A percentile compares a stretch with the other conserved stretches of the same genome.
Conservation (phyloP, 1,284 basidiomycete genomes). For the Irpex sp. region DNA sequence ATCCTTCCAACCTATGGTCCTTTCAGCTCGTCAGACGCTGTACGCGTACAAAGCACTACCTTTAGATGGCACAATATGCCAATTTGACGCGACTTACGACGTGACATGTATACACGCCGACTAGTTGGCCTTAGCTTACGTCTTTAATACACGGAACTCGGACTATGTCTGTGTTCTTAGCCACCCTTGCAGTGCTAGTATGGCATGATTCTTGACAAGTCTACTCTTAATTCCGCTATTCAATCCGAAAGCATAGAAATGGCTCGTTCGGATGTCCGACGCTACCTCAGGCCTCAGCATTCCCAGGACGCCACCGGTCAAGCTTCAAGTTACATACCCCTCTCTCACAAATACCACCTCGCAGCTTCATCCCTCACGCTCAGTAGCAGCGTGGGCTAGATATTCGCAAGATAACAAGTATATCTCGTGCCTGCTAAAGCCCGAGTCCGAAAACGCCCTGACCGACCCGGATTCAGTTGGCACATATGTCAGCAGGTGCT, state of each 20-base stretch:
- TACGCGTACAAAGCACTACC: background rate
- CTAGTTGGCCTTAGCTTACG: constrained; percentile 14
- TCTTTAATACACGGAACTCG: constrained; percentile 22
- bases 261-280: background rate
- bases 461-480: background rate
- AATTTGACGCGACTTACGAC: constrained; percentile 7
- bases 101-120: constrained; percentile 11
- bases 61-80: background rate
- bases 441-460: background rate
- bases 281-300: background rate
- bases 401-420: background rate
- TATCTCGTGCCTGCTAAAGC: background rate
- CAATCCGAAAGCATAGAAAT: background rate
- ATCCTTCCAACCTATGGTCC: constrained; percentile 12
- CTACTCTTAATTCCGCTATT: too few relatives aligned
- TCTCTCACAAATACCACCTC: background rate
- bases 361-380: background rate
- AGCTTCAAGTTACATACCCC: background rate
- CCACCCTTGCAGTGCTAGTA: background rate
- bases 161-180: background rate
- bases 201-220: background rate
- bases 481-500: constrained; percentile 2
- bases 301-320: background rate
- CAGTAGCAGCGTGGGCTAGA: background rate
- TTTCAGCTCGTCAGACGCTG: constrained; percentile 9